Evolutionary conservation across 2,329 filamentous ascomycete species (phyloP).

Genomic region (Tricladium varicosporioides): DNA sequence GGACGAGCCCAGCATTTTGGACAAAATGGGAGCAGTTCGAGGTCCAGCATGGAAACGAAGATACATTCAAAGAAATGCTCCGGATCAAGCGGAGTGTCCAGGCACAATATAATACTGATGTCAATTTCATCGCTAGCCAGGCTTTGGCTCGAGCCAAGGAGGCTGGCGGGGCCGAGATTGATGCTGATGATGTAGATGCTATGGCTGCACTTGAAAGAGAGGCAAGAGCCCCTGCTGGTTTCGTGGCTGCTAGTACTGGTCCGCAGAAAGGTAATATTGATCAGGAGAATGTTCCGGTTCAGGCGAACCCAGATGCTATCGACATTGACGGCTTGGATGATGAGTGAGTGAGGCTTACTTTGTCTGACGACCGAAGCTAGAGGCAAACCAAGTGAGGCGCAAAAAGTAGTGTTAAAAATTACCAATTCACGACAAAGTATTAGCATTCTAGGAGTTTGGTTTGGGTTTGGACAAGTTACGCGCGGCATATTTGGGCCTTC

Average conservation of each 20-base stretch:
- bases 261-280: constrained; percentile 58
- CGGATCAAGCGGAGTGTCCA: constrained; percentile 96
- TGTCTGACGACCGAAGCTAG: too few relatives aligned
- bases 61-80: constrained; percentile 99
- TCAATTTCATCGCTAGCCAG: constrained; percentile 97
- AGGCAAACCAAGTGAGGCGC: too few relatives aligned
- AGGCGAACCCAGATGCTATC: constrained; percentile 81
- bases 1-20: constrained; percentile 90
- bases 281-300: constrained; percentile 39
- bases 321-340: constrained; percentile 59
- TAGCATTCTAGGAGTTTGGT: too few relatives aligned
- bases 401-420: too few relatives aligned
- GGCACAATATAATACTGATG: constrained; percentile 97
- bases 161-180: constrained; percentile 37
- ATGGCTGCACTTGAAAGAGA: constrained; percentile 89
- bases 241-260: constrained; percentile 81
- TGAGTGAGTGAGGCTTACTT: neutral
- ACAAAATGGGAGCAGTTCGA: constrained; percentile 96
- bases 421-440: too few relatives aligned
- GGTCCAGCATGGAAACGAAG: constrained; percentile 96
- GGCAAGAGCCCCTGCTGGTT: constrained; percentile 83
- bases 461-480: too few relatives aligned
- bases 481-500: too few relatives aligned
- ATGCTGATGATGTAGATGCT: constrained; percentile 62
- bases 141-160: constrained; percentile 67